Base-by-base conservation (phyloP, 139 green algal genomes). In the Ettlia oleoabundans region DNA sequence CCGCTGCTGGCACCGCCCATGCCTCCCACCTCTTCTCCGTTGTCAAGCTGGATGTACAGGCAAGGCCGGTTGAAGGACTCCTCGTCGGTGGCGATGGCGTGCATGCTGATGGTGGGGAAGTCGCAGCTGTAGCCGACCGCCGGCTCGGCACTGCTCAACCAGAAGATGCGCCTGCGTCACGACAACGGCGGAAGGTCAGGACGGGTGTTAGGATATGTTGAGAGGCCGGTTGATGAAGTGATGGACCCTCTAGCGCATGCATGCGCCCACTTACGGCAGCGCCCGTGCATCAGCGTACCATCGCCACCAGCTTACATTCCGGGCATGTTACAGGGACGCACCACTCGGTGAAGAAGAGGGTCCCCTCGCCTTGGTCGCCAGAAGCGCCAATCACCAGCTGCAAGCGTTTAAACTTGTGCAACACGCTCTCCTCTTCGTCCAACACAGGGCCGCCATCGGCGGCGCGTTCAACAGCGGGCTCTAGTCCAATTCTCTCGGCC, bases 21-120 rank as follows among this genome's bases (percentile, higher is more conserved):
- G 66, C 63, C 67, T 18, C 61, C 67, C n/a, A 26, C 61, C 37
- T 77, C 64, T 2, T 78, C 71, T 4, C 53, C 84, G 26, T 35
- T n/a, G 32, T 85, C 84, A 22, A 83, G 72, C 38, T 85, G 84
- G 10, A 86, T 5, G 41, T 85, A 88, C 22, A 84, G 64, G 71
- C 84, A 88, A 53, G 72, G 62, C 40, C 35, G 37, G 0, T 64
- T 15, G 28, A 21, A 41, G 2, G 52, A 69, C 15, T 80, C 79
- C 8, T 40, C 43, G 22, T 58, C 80, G 8, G 55, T 73, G 22
- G 67, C 69, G 15, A 88, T 40, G 24, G 84, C 84, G 84, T 84
- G 77, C 84, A 88, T 82, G 32, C n/a, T 38, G 15, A 88, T 70
- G 8, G 62, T 42, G 63, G 67, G n/a, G 55, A 88, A 88, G 52